Base-by-base conservation (phyloP, 176 grass and related monocot genomes). In the Saccharum spontaneum region DNA sequence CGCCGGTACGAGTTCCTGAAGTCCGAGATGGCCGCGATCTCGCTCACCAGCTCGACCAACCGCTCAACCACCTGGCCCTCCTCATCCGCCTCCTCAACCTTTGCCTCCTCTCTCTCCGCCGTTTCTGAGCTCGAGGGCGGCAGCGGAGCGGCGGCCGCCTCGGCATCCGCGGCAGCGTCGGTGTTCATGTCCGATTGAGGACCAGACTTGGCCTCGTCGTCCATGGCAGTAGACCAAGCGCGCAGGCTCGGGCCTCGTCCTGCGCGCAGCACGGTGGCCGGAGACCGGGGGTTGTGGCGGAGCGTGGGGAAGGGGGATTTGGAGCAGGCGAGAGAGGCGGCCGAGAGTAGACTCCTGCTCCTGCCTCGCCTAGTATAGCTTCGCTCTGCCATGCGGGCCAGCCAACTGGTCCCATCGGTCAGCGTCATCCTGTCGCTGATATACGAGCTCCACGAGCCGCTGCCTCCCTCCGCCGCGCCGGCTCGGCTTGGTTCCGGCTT, bases 1-100 rank as follows among this genome's bases (percentile, higher is more conserved):
- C 89, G 85, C 38, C 78, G 78, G 88, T 96, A 99, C 24, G 93
- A 86, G 80, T 99, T 99, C 85, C 85, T 86, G 82, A 89, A 99
- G 45, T 94, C 93, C 5, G 91, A 90, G 64, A 96, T 84, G 20
- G 71, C 75, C 12, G 84, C 68, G 87, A 96, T 96, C 90, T 99
- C 91, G 37, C 76, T 88, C 81, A 88, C 79, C 38, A 84, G 60
- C 73, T 87, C 76, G 22, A 78, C 77, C 37, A 99, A n/a, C 54
- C 85, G 69, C 79, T 90, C 80, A 67, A 96, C 84, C 67, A 90
- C 44, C 70, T 46, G 77, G 24, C 86, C 88, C 28, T 23, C 63
- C 22, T n/a, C 64, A 57, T 23, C 85, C 75, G 73, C 65, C 31
- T 0, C 86, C 55, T 40, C 76, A 64, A 12, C 66, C 65, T 45